Evolutionary conservation across 768 basidiomycete species (phyloP).

Genomic region (Rhodotorula kratochvilovae): DNA sequence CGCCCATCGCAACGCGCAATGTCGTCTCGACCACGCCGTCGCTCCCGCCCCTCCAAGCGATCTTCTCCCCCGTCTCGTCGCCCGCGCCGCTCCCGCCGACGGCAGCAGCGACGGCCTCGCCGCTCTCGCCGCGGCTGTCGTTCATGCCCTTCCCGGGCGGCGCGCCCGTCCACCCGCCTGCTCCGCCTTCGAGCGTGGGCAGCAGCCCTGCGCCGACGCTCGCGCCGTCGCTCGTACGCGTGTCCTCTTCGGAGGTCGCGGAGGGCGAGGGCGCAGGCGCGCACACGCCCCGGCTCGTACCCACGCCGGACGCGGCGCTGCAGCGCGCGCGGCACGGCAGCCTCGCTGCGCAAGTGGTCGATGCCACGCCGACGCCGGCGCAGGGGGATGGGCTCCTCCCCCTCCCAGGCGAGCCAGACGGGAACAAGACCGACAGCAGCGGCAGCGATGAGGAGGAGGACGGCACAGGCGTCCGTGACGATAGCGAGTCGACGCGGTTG

Average conservation of each 20-base stretch:
- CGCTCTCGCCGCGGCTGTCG: conserved; percentile 16
- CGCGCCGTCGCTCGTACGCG: neutral
- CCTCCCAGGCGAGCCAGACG: neutral
- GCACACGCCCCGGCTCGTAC: neutral
- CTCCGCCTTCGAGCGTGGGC: neutral
- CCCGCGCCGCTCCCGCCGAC: neutral
- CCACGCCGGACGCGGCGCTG: no score
- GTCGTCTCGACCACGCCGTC: neutral
- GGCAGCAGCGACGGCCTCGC: neutral
- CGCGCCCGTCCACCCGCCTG: neutral
- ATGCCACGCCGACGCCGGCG: neutral
- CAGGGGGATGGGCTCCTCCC: neutral
- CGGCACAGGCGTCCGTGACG: neutral
- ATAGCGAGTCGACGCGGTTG: conserved; percentile 16
- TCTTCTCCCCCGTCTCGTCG: neutral
- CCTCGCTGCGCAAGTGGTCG: neutral
- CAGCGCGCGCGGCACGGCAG: neutral
- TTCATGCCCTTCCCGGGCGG: conserved; percentile 27
- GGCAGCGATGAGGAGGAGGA: neutral
- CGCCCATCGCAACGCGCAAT: neutral
- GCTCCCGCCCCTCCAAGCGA: neutral
- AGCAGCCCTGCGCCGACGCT: no score
- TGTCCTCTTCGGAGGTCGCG: no score
- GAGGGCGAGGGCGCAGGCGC: neutral
- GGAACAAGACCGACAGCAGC: no score